Evolutionary conservation across 1,139 yeast genomes (phyloP), one percentile per base, ranked within the genome.

Genomic region (Yamadazyma spencermartinsiae): DNA sequence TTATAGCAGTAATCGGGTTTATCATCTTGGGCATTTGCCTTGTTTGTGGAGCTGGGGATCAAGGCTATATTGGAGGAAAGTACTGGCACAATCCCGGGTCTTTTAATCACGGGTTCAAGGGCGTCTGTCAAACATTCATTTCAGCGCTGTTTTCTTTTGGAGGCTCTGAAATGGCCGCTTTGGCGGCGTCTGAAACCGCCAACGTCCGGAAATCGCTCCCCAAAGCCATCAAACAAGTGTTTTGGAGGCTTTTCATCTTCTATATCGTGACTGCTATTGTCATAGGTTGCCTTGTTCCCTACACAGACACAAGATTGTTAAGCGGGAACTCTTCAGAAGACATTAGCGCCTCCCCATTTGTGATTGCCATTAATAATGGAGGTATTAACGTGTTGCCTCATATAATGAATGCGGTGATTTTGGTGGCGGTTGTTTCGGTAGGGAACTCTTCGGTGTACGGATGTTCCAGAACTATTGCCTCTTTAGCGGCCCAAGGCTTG

Each of bases 141-240:
- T 78, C 83, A 23, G 94, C 95, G 19, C 94, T 96, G 5, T 89
- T 87, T 62, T 80, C 96, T 4, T 84, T 86, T 54, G 89, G 69
- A 27, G 70, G 70, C 33, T 63, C 73, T 16, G 77, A 72, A 50
- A 60, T 73, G 55, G 84, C 84, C 41, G 94, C 94, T 39, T 68
- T 88, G 47, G 89, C 95, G 14, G 89, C 95, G 26, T 88, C 94
- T 14, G 96, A 88, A 63, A 80, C 95, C 33, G 72, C 71, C 33
- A 80, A 85, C 58, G 95, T 95, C 31, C 49, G 72, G 55, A 75
- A 72, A 53, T 60, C 86, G 24, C 65, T 86, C 38, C 95, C 95
- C 37, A 71, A 70, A 49, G 95, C 95, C 32, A 79, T 84, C 34
- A 82, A 81, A 55, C 85, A 80, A 56, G 86, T 80, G 4, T 80